Evolutionary conservation across 2,329 filamentous ascomycete genomes (phyloP).

Genomic region (Paraconiothyrium sp.): DNA sequence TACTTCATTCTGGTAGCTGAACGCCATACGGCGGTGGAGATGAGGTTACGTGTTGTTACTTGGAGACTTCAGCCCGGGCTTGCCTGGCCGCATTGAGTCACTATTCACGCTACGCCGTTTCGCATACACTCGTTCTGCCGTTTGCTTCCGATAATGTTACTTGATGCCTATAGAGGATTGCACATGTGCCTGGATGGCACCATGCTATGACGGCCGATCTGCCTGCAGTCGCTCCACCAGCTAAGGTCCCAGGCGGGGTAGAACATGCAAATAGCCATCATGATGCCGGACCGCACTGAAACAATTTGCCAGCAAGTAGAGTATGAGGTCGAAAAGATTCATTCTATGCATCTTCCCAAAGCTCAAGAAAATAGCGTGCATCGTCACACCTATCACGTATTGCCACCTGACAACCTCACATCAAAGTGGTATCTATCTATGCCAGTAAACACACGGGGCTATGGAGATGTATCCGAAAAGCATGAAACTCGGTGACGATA

Average conservation of each 20-base stretch:
- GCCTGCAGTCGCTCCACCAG: too few species aligned
- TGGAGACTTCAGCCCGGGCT: slow-evolving; percentile 26
- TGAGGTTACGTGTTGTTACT: slow-evolving; percentile 9
- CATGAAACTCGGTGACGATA: not conserved
- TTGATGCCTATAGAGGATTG: not conserved
- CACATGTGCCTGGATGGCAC: not conserved
- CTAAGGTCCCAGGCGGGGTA: too few species aligned
- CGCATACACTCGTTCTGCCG: not conserved
- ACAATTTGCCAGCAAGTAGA: not conserved
- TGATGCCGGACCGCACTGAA: not conserved
- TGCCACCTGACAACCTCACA: not conserved
- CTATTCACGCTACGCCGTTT: not conserved
- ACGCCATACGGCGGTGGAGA: slow-evolving; percentile 25
- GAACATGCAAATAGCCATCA: too few species aligned
- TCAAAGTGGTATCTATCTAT: not conserved
- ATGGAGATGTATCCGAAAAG: slow-evolving; percentile 1
- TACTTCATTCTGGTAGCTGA: slow-evolving; percentile 22
- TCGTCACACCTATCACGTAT: not conserved
- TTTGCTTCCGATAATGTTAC: not conserved
- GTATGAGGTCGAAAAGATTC: not conserved
- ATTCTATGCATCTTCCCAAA: not conserved
- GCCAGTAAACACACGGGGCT: not conserved
- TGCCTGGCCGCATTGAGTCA: slow-evolving; percentile 9
- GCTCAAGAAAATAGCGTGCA: not conserved
- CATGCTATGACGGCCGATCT: not conserved